phyloP scores from a whole-genome alignment of 1,284 basidiomycete genomes.

The Tranzscheliella williamsii region DNA sequence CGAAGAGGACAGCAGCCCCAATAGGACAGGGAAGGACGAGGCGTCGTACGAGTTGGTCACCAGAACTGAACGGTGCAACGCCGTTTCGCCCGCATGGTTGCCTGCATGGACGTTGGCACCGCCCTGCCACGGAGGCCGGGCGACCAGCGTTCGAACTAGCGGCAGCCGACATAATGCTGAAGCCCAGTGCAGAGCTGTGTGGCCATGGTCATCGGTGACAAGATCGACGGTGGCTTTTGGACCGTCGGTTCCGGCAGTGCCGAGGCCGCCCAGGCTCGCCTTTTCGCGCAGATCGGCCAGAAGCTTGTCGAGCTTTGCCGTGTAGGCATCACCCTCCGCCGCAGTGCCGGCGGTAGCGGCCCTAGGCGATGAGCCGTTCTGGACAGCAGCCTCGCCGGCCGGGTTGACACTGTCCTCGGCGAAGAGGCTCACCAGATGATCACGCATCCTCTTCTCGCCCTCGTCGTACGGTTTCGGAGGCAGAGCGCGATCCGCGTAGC shows the following conservation, averaged over 20 bases:
- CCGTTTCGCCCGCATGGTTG: conserved; percentile 91
- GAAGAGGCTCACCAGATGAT: conserved; percentile 53
- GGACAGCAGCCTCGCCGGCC: background rate
- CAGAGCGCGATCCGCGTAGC: conserved; percentile 55
- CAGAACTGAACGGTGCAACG: conserved; percentile 87
- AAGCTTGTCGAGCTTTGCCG: conserved; percentile 27
- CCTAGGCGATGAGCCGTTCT: background rate
- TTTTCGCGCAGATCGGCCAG: conserved; percentile 37
- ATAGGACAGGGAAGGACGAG: conserved; percentile 71
- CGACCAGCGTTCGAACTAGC: conserved; percentile 50
- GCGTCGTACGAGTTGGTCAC: conserved; percentile 84
- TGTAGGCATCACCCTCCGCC: conserved; percentile 12
- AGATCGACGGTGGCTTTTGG: conserved; percentile 69
- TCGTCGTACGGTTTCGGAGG: conserved; percentile 53
- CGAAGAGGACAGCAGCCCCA: conserved; percentile 70
- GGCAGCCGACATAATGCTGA: conserved; percentile 74
- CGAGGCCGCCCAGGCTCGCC: conserved; percentile 60
- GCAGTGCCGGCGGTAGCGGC: conserved; percentile 1
- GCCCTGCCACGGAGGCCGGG: conserved; percentile 67
- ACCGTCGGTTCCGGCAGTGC: conserved; percentile 72
- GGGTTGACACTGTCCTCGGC: conserved; percentile 33
- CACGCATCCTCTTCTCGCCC: conserved; percentile 52
- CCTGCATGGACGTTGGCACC: conserved; percentile 57
- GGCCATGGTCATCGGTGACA: conserved; percentile 80
- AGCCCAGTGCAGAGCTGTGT: conserved; percentile 91